These are phyloP conservation scores for Ocimum tenuiflorum DNA, from an alignment of 257 asterid species.

Conservation along the genomic window DNA sequence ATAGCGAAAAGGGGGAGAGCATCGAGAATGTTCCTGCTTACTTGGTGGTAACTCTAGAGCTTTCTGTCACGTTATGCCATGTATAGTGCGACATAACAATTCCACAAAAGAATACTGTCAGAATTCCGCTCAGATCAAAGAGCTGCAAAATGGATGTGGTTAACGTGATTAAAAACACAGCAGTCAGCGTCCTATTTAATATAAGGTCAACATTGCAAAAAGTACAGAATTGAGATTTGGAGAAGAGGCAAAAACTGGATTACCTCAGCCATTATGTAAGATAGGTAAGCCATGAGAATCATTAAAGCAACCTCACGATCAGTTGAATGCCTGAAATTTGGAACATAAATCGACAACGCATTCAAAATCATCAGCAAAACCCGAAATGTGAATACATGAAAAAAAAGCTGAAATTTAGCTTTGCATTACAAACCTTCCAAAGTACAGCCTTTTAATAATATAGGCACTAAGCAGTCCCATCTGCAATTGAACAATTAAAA, in stretches of 20 bases:
- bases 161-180: neutral
- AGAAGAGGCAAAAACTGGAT: neutral
- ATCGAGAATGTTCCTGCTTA: constrained; percentile 14
- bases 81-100: constrained; percentile 84
- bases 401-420: neutral
- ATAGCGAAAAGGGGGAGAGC: neutral
- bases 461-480: constrained; percentile 67
- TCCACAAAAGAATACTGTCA: constrained; percentile 78
- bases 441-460: constrained; percentile 41
- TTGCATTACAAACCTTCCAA: constrained; percentile 40
- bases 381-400: neutral
- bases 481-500: constrained; percentile 33
- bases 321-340: constrained; percentile 61
- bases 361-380: neutral
- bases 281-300: constrained; percentile 83
- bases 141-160: constrained; percentile 34
- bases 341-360: neutral
- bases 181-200: neutral
- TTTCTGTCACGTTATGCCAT: constrained; percentile 56
- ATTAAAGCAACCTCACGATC: constrained; percentile 66
- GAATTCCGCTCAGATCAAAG: constrained; percentile 62
- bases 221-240: neutral
- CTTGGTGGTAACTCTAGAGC: constrained; percentile 67
- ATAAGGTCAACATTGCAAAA: neutral
- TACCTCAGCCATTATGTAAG: constrained; percentile 67